These are phyloP conservation scores for Venustampulla echinocandica DNA, from an alignment of 495 filamentous ascomycete species.

Conservation along the genomic window DNA sequence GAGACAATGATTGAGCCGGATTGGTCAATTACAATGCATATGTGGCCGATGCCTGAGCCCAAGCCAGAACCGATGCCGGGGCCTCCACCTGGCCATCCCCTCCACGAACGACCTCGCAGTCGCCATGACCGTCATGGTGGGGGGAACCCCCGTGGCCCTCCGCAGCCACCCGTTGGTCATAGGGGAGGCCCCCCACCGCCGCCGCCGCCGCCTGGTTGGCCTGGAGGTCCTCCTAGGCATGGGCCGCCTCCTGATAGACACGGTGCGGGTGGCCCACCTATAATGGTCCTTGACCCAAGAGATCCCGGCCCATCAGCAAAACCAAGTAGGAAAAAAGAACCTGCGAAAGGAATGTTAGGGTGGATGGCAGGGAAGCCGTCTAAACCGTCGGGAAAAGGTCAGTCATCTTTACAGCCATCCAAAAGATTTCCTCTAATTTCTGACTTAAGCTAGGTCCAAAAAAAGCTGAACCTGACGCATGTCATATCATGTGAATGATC, in stretches of 20 bases:
- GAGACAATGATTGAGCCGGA: conserved; percentile 41
- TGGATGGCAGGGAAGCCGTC: conserved; percentile 3
- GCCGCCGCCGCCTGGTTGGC: neutral
- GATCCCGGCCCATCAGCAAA: neutral
- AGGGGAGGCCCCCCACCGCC: neutral
- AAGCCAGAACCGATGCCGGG: neutral
- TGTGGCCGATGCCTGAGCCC: conserved; percentile 68
- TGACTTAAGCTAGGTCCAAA: conserved; percentile 2
- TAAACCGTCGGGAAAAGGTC: conserved; percentile 10
- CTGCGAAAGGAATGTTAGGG: neutral
- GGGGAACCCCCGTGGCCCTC: neutral
- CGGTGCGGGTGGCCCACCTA: neutral
- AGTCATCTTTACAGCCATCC: neutral
- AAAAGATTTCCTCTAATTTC: neutral
- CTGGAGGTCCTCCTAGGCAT: conserved; percentile 2
- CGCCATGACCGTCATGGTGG: neutral
- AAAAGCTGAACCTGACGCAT: conserved; percentile 10
- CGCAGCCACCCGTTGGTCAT: neutral
- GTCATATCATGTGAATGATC: conserved; percentile 7
- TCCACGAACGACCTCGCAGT: conserved; percentile 1
- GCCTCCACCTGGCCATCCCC: neutral
- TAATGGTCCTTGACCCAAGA: neutral
- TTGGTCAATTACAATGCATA: conserved; percentile 77
- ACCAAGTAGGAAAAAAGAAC: neutral
- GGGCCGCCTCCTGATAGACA: neutral